Base-by-base conservation (phyloP, 257 asterid genomes). In the Eucommia ulmoides region DNA sequence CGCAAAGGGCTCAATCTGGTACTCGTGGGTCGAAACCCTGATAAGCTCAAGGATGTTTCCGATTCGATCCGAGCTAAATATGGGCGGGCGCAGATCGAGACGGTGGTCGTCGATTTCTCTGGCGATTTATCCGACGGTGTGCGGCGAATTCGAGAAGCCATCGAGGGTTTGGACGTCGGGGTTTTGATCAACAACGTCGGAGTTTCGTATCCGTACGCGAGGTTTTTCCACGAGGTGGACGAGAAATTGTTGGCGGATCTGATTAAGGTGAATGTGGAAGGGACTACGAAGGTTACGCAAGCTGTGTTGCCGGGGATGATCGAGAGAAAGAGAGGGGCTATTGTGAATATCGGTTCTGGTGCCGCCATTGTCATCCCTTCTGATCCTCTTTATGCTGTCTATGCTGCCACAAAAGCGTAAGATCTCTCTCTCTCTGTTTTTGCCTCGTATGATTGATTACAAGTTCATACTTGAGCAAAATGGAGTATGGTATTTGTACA, bases 391-490 rank as follows among this genome's bases (percentile, higher is more conserved):
- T 83, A 86, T 45, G 77, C 98, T 59, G 96, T 91, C 52, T 91
- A 91, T 63, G 98, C 96, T 42, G 98, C 98, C 26, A 61, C 96
- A 14, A 91, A 91, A 91, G 93, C 96, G 98, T 89, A 69, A 85
- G 94, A 54, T 1, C 3, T 47, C 63, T 47, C 42, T n/a, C 24
- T 2, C 19, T 14, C 23, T 18, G 16, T 23, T 35, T 49, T 16
- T 49, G 3, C 19, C 7, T 47, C 35, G 24, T 25, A 26, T 20
- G 15, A 2, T 20, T 8, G 19, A 20, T 35, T 29, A 6, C 12
- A 14, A 14, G 12, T 29, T 8, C 7, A 6, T 29, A 6, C 7
- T 14, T 14, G 10, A 29, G 12, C 7, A 29, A 29, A 29, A 14
- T 29, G 12, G 12, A 6, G 38, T 35, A 1, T 4, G 44, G 1